Base-by-base conservation (phyloP, 1,139 yeast species). In the Meyerozyma smithsonii region DNA sequence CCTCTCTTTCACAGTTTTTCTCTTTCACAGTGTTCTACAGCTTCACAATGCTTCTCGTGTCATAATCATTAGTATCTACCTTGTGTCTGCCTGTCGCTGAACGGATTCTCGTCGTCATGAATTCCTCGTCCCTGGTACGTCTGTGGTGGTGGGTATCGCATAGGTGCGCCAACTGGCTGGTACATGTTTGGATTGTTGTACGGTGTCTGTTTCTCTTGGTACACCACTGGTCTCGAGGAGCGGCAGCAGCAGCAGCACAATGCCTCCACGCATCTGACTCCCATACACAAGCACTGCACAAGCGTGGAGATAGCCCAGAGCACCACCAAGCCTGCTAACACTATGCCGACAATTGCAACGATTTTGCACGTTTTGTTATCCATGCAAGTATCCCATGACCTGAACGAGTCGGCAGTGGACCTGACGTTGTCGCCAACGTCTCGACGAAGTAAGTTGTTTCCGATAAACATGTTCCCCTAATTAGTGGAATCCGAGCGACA, bases 381-480 rank as follows among this genome's bases (percentile, higher is more conserved):
- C 94, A 84, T 84, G 62, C 96, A 86, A 3, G 85, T 76, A 54
- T 82, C 78, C 94, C 95, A 86, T 36, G 62, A 54, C 51, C 67
- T 76, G 65, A 84, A 83, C 2, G 87, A 67, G 16, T 72, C 54
- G 7, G 80, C 82, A 0, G 84, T 78, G 19, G 71, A 55, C 11
- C 47, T 55, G 36, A 62, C 65, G 19, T 48, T 53, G 37, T 44
- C 47, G 19, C 35, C 28, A 18, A 20, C 10, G 16, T 35, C 37
- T 8, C 32, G 30, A 14, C 20, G 30, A 17, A 35, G 18, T 16
- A 35, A 24, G 21, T 25, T 20, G 19, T 11, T 8, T 11, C 34
- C 20, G 12, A 30, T 30, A 30, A 16, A 30, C 34, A 30, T 30
- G 34, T 30, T 26, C n/a, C n/a, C n/a, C n/a, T n/a, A n/a, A n/a